phyloP scores from a whole-genome alignment of 495 filamentous ascomycete genomes.

The Tetracladium setigerum region DNA sequence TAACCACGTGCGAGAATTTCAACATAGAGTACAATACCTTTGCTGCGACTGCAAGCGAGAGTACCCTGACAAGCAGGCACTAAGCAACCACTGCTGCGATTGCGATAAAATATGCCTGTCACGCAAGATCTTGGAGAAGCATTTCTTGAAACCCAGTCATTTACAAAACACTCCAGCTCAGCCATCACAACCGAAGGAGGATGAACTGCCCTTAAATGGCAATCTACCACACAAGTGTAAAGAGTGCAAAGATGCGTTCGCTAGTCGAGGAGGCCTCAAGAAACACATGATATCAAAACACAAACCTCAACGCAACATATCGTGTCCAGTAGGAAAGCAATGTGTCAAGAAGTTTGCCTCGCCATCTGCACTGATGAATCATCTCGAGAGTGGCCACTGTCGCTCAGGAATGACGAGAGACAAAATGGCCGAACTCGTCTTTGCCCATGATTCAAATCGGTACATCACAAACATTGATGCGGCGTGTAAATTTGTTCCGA shows the following conservation, averaged over 20 bases:
- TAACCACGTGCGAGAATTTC: slow-evolving; percentile 4
- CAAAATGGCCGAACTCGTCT: slow-evolving; percentile 3
- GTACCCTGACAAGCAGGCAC: slow-evolving; percentile 4
- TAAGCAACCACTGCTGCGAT: slow-evolving; percentile 13
- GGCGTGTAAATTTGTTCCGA: neutral
- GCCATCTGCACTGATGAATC: slow-evolving; percentile 11
- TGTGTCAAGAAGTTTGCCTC: slow-evolving; percentile 12
- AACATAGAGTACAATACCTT: slow-evolving; percentile 3
- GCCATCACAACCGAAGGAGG: neutral
- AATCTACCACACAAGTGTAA: slow-evolving; percentile 5
- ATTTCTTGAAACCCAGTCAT: neutral
- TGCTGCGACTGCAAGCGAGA: slow-evolving; percentile 14
- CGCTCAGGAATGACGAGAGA: slow-evolving; percentile 9
- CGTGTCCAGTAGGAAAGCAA: slow-evolving; percentile 1
- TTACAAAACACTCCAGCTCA: neutral
- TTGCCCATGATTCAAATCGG: slow-evolving; percentile 6
- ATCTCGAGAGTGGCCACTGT: slow-evolving; percentile 12
- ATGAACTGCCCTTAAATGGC: neutral
- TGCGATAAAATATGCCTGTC: slow-evolving; percentile 4
- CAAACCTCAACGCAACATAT: slow-evolving; percentile 4
- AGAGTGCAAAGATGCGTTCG: slow-evolving; percentile 4
- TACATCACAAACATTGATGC: slow-evolving; percentile 4
- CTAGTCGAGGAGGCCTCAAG: neutral
- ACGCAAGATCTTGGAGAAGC: neutral
- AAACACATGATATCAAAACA: slow-evolving; percentile 4